A percentile compares a stretch with the other conserved stretches of the same genome.
phyloP scores from a whole-genome alignment of 768 basidiomycete species.

The Boletus rufocinnamomeus region DNA sequence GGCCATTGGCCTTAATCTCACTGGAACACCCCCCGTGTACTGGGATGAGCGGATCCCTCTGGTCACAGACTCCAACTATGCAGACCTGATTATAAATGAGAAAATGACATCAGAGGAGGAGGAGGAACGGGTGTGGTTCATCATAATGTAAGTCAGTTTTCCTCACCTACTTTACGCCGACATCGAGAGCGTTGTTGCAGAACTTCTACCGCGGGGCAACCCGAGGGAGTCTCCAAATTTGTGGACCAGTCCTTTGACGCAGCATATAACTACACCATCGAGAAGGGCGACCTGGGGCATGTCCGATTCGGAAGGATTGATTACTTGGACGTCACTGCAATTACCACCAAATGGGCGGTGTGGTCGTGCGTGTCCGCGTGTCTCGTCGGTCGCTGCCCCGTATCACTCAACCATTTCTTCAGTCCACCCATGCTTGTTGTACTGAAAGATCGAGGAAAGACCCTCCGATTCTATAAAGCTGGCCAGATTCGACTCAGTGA shows the following conservation, averaged over 20 bases:
- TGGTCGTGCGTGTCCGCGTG: constrained; percentile 64
- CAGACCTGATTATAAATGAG: constrained; percentile 72
- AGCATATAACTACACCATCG: constrained; percentile 63
- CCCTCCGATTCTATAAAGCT: constrained; percentile 79
- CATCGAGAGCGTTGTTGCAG: constrained; percentile 35
- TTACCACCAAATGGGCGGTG: constrained; percentile 84
- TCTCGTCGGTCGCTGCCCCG: neutral
- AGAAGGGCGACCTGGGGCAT: constrained; percentile 63
- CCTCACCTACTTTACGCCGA: neutral
- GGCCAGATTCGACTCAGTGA: constrained; percentile 60
- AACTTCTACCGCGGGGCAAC: constrained; percentile 56
- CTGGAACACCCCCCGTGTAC: constrained; percentile 43
- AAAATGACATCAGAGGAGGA: constrained; percentile 62
- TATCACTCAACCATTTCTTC: constrained; percentile 3
- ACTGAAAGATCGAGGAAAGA: constrained; percentile 67
- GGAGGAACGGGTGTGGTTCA: constrained; percentile 70
- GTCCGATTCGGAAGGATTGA: constrained; percentile 86
- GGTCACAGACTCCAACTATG: constrained; percentile 81
- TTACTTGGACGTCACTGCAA: constrained; percentile 78
- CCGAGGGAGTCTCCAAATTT: constrained; percentile 66
- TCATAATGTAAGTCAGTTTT: constrained; percentile 62
- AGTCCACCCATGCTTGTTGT: constrained; percentile 82
- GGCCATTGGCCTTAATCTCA: constrained; percentile 70
- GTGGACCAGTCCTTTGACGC: constrained; percentile 76
- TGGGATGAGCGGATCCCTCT: constrained; percentile 80